Evolutionary conservation across 495 filamentous ascomycete genomes (phyloP), one percentile per base, ranked within the genome.

Genomic region (Pyrenopolyporus hunteri): DNA sequence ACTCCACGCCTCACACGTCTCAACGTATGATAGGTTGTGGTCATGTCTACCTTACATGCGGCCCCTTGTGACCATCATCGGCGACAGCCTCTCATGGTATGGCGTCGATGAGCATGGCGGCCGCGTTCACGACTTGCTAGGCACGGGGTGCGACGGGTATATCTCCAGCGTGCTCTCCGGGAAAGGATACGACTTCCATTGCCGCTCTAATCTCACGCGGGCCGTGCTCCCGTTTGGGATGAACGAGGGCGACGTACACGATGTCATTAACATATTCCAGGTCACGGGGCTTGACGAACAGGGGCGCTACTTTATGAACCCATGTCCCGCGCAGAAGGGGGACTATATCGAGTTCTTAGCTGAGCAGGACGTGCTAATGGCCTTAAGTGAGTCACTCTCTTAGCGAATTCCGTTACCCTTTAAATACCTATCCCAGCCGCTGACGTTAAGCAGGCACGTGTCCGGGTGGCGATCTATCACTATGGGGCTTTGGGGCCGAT

Each of bases 211-310:
- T 60, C 80, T 94, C 14, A 86, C 83, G 4, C 84, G 90, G 2
- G 86, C 90, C 0, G 81, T 92, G 22, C 64, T 86, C 1, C 86
- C 85, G 0, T 85, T 81, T 67, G 88, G 87, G 0, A 64, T 92
- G 45, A 82, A 79, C 7, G 90, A 93, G 70, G 74, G 80, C 36
- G 89, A 92, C 73, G 83, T 92, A 8, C 90, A 92, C 60, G 89
- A 93, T 73, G 89, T 93, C 1, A 73, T 93, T 47, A 92, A 93
- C 68, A 79, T 93, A 17, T 93, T 94, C 63, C 89, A 92, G 67
- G 88, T 91, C 19, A 92, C 89, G 0, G 89, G 88, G 0, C 68
- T 92, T 50, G 84, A 92, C 57, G 77, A 83, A 43, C 73, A 89
- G 52, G 90, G 87, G 1, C 80, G 84, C 37, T 94, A 92, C 53